A percentile compares a stretch with the other conserved stretches of the same genome.
phyloP scores from a whole-genome alignment of 257 asterid species.

The Verbena officinalis region DNA sequence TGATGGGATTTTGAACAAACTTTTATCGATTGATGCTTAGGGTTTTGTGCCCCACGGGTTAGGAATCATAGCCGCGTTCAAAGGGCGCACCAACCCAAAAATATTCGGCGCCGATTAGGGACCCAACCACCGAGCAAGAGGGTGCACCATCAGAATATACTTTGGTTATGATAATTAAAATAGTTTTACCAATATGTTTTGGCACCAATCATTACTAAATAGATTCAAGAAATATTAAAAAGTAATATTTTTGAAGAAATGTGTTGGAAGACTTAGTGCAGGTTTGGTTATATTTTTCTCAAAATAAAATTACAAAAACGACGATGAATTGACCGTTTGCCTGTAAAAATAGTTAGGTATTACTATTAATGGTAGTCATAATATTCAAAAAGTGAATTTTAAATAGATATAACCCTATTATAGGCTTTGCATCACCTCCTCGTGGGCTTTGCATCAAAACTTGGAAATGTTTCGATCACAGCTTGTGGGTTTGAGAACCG shows the following conservation, averaged over 20 bases:
- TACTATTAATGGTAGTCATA: neutral
- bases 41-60: conserved; percentile 12
- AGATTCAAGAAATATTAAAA: neutral
- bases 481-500: too few relatives aligned
- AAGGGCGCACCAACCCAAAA: conserved; percentile 22
- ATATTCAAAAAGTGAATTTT: too few relatives aligned
- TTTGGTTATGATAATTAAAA: conserved; percentile 29
- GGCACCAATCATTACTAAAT: conserved; percentile 8
- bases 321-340: conserved; percentile 9
- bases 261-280: conserved; percentile 13
- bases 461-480: too few relatives aligned
- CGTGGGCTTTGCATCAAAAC: too few relatives aligned
- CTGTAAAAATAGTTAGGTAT: neutral
- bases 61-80: conserved; percentile 19
- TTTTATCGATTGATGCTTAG: conserved; percentile 1
- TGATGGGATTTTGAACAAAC: neutral
- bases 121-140: conserved; percentile 49
- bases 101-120: conserved; percentile 30
- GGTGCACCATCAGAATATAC: conserved; percentile 53
- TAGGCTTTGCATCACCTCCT: too few relatives aligned
- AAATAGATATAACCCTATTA: too few relatives aligned
- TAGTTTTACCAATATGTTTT: neutral
- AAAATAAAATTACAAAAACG: neutral
- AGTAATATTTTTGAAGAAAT: neutral
- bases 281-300: conserved; percentile 7